Evolutionary conservation across 163 green algal species (phyloP), one percentile per base, ranked within the genome.

Genomic region (Scenedesmus sp.): DNA sequence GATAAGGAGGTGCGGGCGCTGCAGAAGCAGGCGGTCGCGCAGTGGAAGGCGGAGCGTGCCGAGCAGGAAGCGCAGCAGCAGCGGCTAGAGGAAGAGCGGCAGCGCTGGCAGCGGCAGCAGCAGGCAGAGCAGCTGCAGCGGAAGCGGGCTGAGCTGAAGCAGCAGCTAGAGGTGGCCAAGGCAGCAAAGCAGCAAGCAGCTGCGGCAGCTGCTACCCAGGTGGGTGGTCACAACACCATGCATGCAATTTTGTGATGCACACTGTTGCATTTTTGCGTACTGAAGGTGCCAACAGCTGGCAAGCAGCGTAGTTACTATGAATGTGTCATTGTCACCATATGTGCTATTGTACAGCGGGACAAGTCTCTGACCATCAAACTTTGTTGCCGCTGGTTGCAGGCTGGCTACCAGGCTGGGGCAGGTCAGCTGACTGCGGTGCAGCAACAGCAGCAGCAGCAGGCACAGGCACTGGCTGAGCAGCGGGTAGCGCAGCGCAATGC

Each of bases 1-100:
- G 73, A 59, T 20, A 91, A 86, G n/a, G 87, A 91, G 56, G 18
- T 15, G 15, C n/a, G 70, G 54, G 55, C 86, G 73, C 26, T 86
- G 59, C 70, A 91, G 26, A 74, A 86, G 73, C 87, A 85, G 87
- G 46, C 9, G 6, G 52, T 91, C 18, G 52, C 59, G 56, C 73
- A 86, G 23, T 91, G 87, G 87, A 91, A 86, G 87, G 67, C 59
- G n/a, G 79, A 85, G 73, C 87, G 60, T 15, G 87, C 70, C 26
- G 55, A 52, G 87, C 54, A 76, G 57, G 46, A 76, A 20, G 87
- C 34, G 26, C 54, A 59, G n/a, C 54, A 59, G 55, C 46, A 59
- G 46, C 55, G 56, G 18, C 20, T 9, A 5, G 66, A 86, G 73
- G 59, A 23, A 74, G 55, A 76, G 54, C 70, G 79, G 87, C 87